Evolutionary conservation across 169 alveolate genomes (phyloP).

Genomic region (Cryptosporidium parvum): DNA sequence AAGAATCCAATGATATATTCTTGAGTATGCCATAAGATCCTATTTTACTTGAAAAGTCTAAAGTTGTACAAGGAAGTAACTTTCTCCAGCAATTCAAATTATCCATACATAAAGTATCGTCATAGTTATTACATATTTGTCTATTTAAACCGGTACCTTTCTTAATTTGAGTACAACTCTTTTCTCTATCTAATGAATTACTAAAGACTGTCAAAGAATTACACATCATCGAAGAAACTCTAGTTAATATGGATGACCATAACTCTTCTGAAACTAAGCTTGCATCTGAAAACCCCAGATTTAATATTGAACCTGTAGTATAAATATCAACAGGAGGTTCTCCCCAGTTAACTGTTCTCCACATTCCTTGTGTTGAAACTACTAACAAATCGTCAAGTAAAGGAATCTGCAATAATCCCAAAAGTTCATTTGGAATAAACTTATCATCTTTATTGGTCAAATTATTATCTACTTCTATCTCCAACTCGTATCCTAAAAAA

Average conservation of each 20-base stretch:
- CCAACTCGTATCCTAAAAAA: slow-evolving; percentile 39
- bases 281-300: neutral
- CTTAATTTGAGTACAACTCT: slow-evolving; percentile 12
- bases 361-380: slow-evolving; percentile 44
- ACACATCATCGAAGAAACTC: slow-evolving; percentile 27
- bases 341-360: slow-evolving; percentile 66
- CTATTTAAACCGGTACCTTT: neutral
- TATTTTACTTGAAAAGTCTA: neutral
- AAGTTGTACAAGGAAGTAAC: slow-evolving; percentile 30
- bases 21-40: slow-evolving; percentile 20
- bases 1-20: slow-evolving; percentile 15
- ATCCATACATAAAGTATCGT: slow-evolving; percentile 45
- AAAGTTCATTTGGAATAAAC: slow-evolving; percentile 38
- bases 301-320: slow-evolving; percentile 30
- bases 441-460: neutral
- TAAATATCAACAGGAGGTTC: slow-evolving; percentile 40
- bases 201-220: slow-evolving; percentile 39
- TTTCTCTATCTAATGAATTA: neutral
- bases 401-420: neutral
- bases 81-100: slow-evolving; percentile 54
- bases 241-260: slow-evolving; percentile 12
- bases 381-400: slow-evolving; percentile 10
- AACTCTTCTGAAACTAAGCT: neutral
- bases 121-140: slow-evolving; percentile 34
- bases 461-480: neutral